Base-by-base conservation (phyloP, 495 filamentous ascomycete genomes). In the Annulohypoxylon moriforme region DNA sequence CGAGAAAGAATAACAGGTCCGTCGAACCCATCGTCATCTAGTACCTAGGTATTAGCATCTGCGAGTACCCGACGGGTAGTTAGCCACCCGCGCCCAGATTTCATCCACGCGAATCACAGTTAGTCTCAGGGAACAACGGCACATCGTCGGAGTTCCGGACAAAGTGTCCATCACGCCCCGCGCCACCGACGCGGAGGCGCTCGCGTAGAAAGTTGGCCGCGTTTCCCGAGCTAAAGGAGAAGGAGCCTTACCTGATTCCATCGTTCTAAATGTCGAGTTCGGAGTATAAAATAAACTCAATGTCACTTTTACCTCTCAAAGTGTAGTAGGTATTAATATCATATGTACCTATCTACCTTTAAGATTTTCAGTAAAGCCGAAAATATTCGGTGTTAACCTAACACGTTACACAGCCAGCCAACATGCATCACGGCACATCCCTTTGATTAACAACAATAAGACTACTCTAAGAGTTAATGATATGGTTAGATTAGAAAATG, bases 31-130 rank as follows among this genome's bases (percentile, higher is more conserved):
- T 42, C 38, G 8, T 42, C 38, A 42, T 42, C 38, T 42, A 16
- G 38, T n/a, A n/a, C n/a, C n/a, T 42, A 7, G 13, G 13, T 42
- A 42, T 42, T 42, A 42, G 38, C 4, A 42, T 7, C 4, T 16
- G 13, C 8, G 14, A 4, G 14, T 42, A 42, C 8, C 9, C 13
- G 38, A 42, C 4, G 14, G 8, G 8, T 42, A 14, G 13, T 42
- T 42, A 59, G 44, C 24, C 79, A 80, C 40, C 78, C 78, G 7
- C 78, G 88, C 9, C 87, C 88, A 0, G 87, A 90, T 70, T 89
- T 89, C 78, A 67, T 82, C 46, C 85, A 86, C 50, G 74, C 74
- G 24, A 57, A 77, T 38, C 83, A 85, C 14, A 81, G 78, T 76
- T 22, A 86, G 86, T 1, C 78, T 86, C 7, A 61, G 59, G 18